Evolutionary conservation across 805 yeast genomes (phyloP), one percentile per base, ranked within the genome.

Genomic region (Starmerella potacharoeniae): DNA sequence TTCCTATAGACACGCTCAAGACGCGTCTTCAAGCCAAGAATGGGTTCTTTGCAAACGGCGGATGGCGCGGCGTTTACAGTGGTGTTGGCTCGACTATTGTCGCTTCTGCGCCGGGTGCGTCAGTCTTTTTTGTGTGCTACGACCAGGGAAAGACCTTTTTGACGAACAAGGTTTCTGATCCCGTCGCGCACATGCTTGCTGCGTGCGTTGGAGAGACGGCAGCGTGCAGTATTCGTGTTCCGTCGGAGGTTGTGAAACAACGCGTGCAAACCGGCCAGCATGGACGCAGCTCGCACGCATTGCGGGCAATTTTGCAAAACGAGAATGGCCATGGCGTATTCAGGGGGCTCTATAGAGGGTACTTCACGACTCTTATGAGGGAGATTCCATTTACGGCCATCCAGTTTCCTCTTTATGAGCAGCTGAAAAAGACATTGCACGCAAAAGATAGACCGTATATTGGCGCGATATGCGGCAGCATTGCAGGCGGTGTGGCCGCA

Each of bases 321-420:
- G 71, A 76, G 58, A 74, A 82, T 1, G 91, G 93, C 1, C 95
- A 88, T 68, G 95, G 96, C 3, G 72, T 81, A 0, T 61, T 85
- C 28, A 71, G 77, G 40, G 96, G 96, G 1, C 73, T 93, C 5
- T 93, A 93, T 67, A 76, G 97, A 61, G 99, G 99, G 7, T 93
- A 95, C 89, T 75, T 80, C 28, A 82, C 95, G 13, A 93, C 99
- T 0, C 83, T 93, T 43, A 76, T 90, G 81, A 77, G 99, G 57
- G 99, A 93, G 65, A 91, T 93, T 46, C 98, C 99, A 5, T 93
- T 93, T 71, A 93, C 99, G 0, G 77, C 90, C 67, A 88, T 93
- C 55, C 98, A 93, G 67, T 93, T 90, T 72, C 98, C 98, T 5
- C 70, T 93, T 40, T 93, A 93, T 67, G 99, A 93, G 67, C 79